Percentiles rank a stretch among this genome's conserved stretches.
Evolutionary conservation across 352 stramenopile species (phyloP).

Genomic region (Phytophthora pisi): DNA sequence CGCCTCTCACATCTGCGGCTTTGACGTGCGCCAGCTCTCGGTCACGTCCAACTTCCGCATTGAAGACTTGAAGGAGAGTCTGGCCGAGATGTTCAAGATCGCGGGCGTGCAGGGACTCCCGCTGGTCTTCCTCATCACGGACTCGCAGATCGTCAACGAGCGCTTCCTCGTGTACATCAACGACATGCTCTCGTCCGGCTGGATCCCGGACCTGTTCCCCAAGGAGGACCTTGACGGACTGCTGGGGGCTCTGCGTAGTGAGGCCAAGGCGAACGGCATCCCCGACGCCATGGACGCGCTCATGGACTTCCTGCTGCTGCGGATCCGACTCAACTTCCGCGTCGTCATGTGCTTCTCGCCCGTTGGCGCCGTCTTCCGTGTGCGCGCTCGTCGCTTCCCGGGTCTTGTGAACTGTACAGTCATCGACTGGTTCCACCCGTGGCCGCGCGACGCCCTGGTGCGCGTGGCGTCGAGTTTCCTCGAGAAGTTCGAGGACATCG

Average conservation of each 20-base stretch:
- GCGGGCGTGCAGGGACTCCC: conserved; percentile 94
- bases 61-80: conserved; percentile 96
- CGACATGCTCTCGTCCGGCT: conserved; percentile 95
- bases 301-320: conserved; percentile 96
- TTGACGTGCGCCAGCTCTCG: conserved; percentile 95
- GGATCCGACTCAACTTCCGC: conserved; percentile 95
- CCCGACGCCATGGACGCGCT: conserved; percentile 94
- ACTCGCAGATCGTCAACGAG: conserved; percentile 98
- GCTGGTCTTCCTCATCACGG: conserved; percentile 97
- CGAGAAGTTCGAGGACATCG: conserved; percentile 94
- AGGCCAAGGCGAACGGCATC: conserved; percentile 95
- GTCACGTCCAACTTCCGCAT: conserved; percentile 97
- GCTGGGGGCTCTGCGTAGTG: conserved; percentile 89
- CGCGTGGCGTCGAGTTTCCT: conserved; percentile 96
- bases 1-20: conserved; percentile 96
- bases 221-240: conserved; percentile 97
- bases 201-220: conserved; percentile 97
- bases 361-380: conserved; percentile 96
- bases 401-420: conserved; percentile 97
- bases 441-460: conserved; percentile 96
- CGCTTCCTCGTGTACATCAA: conserved; percentile 99
- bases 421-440: conserved; percentile 99
- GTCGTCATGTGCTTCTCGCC: conserved; percentile 98
- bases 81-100: conserved; percentile 96
- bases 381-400: conserved; percentile 96